A percentile compares a stretch with the other conserved stretches of the same genome.
Evolutionary conservation across 192 early-diverging fungal genomes (phyloP).

Genomic region (Backusella westeae): DNA sequence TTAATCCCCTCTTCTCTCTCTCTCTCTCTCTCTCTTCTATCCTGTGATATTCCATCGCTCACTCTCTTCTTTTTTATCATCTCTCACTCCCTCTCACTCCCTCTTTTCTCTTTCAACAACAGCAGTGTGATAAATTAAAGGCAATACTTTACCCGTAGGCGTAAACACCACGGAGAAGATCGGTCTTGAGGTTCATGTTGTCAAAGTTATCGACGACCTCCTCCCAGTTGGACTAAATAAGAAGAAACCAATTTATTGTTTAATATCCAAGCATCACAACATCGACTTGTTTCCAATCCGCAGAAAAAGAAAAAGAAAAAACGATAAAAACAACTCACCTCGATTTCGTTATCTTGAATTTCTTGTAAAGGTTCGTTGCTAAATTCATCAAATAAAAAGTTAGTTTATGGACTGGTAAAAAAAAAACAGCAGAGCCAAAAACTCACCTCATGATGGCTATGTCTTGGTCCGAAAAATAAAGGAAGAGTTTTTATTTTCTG

Average conservation of each 20-base stretch:
- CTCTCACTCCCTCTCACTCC: not conserved
- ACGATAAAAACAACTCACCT: slow-evolving; percentile 14
- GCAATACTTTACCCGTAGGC: slow-evolving; percentile 79
- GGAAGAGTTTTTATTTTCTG: not conserved
- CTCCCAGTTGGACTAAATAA: slow-evolving; percentile 85
- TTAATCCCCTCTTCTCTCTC: too few species aligned
- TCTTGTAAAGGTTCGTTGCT: slow-evolving; percentile 34
- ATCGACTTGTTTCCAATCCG: not conserved
- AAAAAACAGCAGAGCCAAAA: not conserved
- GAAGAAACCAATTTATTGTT: not conserved
- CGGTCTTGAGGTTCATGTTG: slow-evolving; percentile 88
- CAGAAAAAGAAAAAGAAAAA: slow-evolving; percentile 3
- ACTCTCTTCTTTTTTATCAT: too few species aligned
- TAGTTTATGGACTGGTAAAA: not conserved
- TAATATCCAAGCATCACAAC: not conserved
- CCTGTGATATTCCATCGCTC: too few species aligned
- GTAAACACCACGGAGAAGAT: slow-evolving; percentile 96
- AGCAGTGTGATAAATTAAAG: not conserved
- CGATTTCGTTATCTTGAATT: slow-evolving; percentile 29
- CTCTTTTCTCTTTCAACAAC: not conserved
- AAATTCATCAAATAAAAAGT: not conserved
- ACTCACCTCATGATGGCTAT: slow-evolving; percentile 12
- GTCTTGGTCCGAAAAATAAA: slow-evolving; percentile 11
- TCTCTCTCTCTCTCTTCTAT: too few species aligned
- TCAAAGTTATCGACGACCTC: slow-evolving; percentile 95